Base-by-base conservation (phyloP, 2,329 filamentous ascomycete genomes). In the Cercospora sp. region DNA sequence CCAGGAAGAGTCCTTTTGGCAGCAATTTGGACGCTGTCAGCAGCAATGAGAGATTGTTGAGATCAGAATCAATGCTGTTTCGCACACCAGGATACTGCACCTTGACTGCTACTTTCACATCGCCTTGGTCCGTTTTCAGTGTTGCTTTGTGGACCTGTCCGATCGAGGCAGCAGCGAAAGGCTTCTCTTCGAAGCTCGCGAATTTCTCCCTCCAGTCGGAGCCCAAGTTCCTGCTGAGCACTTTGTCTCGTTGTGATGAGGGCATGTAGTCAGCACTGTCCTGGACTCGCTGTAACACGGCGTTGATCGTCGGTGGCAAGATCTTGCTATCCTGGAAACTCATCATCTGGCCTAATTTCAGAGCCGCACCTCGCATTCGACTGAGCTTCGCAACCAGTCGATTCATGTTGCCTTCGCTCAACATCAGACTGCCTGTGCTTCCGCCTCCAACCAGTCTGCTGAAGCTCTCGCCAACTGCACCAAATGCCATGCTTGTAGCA, bases 241-340 rank as follows among this genome's bases (percentile, higher is more conserved):
- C 94, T 68, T 90, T 89, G 78, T 99, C 90, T 10, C 95, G 90
- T 79, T 99, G 95, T 78, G 90, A 97, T 2, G 92, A 87, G 0
- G 95, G 95, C 95, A 99, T 99, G 79, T 98, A 99, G 79, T 99
- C 94, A 45, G 95, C 95, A 66, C 92, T 90, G 78, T 99, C 95
- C 78, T 99, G 95, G 0, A 99, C 95, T 5, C 96, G 89, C 77
- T 97, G 93, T 12, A 99, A 83, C 1, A 99, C 93, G 75, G 94
- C 87, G 72, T 96, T 92, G 60, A 99, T 93, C 1, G 92, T 88
- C 0, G 87, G 87, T 0, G 95, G 95, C 9, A 99, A 87, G 89
- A 97, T 93, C 80, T 97, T 98, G 42, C 92, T 89, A 81, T 99
- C 95, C 83, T 99, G 95, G 77, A 99, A 95, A 79, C 93, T 97